Evolutionary conservation across 768 basidiomycete species (phyloP).

Genomic region (Agrocybe chaxingu): DNA sequence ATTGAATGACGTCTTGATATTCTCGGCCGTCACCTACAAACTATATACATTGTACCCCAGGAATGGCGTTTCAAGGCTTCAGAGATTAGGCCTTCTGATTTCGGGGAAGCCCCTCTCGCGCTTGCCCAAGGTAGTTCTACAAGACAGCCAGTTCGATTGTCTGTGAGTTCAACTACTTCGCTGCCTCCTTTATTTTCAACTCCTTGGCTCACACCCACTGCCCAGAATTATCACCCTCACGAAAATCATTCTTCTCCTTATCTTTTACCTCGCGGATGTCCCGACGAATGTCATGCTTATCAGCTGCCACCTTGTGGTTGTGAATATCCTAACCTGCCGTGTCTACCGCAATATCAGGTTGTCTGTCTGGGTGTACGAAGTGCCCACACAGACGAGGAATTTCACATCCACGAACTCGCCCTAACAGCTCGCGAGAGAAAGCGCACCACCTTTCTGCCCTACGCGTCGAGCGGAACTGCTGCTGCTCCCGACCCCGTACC

Average conservation of each 20-base stretch:
- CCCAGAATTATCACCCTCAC: slow-evolving; percentile 3
- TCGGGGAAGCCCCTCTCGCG: slow-evolving; percentile 20
- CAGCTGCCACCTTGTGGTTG: slow-evolving; percentile 8
- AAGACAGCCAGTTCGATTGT: slow-evolving; percentile 27
- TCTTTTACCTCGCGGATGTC: background rate
- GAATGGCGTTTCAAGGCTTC: background rate
- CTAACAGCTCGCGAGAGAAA: too few species aligned
- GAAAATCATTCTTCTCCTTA: slow-evolving; percentile 3
- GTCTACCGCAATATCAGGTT: slow-evolving; percentile 7
- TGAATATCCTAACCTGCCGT: slow-evolving; percentile 7
- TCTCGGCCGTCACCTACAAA: slow-evolving; percentile 27
- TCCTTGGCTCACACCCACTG: background rate
- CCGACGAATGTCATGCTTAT: slow-evolving; percentile 6
- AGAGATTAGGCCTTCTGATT: slow-evolving; percentile 4
- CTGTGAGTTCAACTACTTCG: slow-evolving; percentile 2
- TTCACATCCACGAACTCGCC: too few species aligned
- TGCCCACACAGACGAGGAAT: too few species aligned
- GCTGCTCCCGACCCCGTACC: too few species aligned
- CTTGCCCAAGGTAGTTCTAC: slow-evolving; percentile 18
- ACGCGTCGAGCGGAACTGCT: too few species aligned
- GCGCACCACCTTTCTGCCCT: too few species aligned
- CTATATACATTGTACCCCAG: slow-evolving; percentile 15
- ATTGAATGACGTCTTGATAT: slow-evolving; percentile 26
- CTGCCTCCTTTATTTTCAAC: background rate
- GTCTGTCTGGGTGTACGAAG: too few species aligned